Evolutionary conservation across 2,329 filamentous ascomycete species (phyloP), one percentile per base, ranked within the genome.

Genomic region (Aspergillus texensis): DNA sequence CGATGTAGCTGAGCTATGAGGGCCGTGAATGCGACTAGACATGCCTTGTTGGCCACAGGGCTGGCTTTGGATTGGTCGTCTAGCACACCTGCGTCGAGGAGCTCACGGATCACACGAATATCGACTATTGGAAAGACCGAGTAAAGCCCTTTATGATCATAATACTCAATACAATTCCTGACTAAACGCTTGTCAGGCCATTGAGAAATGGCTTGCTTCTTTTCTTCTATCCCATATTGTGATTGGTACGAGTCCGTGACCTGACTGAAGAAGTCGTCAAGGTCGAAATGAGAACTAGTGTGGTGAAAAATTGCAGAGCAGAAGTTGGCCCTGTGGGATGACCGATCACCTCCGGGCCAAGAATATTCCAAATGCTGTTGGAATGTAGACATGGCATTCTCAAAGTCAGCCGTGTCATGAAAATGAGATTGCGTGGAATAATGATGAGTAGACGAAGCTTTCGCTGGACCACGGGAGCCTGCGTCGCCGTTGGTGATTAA

Each of bases 61-160:
- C 50, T 53, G 4, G 58, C 46, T 10, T 62, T 41, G 6, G 57
- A 30, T 2, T 39, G 59, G 32, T 60, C 59, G 6, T 62, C 58
- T 36, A 70, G 43, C 12, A 65, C 61, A 46, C 65, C 57, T 3
- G 65, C 56, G 10, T 70, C 52, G 8, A 73, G 59, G 6, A 71
- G 32, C 2, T 32, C 36, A 5, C n/a, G 57, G 32, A 71, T n/a
- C 2, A 64, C 63, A 6, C 66, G 62, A 1, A 60, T 56, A 19
- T 72, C 69, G 14, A 70, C 66, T 16, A 72, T 59, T 0, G 71
- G 72, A 32, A 73, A 73, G 16, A 72, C 60, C 3, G 68, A 69
- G 50, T 73, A 73, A 6, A 72, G 60, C 2, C 67, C 60, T 45
- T 66, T 66, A 36, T 21, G 64, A 0, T 56, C 30, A 46, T 66